Evolutionary conservation across 352 stramenopile genomes (phyloP).

Genomic region (Phytopythium vexans): DNA sequence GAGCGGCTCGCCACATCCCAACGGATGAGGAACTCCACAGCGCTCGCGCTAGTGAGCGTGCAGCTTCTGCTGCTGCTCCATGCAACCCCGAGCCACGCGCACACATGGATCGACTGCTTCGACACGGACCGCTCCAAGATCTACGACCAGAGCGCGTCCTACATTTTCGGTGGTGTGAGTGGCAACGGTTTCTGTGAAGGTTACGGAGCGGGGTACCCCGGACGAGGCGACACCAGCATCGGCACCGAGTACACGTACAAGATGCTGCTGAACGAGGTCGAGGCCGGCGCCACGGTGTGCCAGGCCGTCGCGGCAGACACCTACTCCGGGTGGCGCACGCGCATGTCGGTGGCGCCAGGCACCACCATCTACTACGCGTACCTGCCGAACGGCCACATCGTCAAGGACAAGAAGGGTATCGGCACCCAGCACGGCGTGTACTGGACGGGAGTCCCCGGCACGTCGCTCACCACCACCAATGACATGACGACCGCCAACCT

Average conservation of each 20-base stretch:
- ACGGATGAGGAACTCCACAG: too few species aligned
- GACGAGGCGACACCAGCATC: slow-evolving; percentile 47
- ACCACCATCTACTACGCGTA: slow-evolving; percentile 49
- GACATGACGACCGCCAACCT: slow-evolving; percentile 51
- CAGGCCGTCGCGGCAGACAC: slow-evolving; percentile 44
- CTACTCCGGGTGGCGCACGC: slow-evolving; percentile 58
- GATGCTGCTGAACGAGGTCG: slow-evolving; percentile 64
- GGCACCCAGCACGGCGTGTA: slow-evolving; percentile 63
- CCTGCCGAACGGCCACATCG: slow-evolving; percentile 54
- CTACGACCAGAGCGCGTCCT: slow-evolving; percentile 58
- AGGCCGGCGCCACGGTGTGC: slow-evolving; percentile 41
- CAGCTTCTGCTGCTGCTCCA: slow-evolving; percentile 6
- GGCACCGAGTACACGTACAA: slow-evolving; percentile 61
- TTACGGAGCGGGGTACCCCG: slow-evolving; percentile 59
- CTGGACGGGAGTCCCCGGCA: slow-evolving; percentile 43
- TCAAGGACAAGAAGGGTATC: slow-evolving; percentile 65
- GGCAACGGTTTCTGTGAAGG: slow-evolving; percentile 70
- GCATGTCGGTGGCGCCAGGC: slow-evolving; percentile 33
- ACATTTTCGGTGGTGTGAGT: slow-evolving; percentile 60
- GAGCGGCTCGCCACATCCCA: too few species aligned
- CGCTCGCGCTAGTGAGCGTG: too few species aligned
- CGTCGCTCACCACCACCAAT: slow-evolving; percentile 34
- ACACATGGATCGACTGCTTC: slow-evolving; percentile 78
- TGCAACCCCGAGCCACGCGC: slow-evolving; percentile 18
- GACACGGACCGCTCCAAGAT: slow-evolving; percentile 59